Evolutionary conservation across 257 asterid species (phyloP).

Genomic region (Petrea volubilis): DNA sequence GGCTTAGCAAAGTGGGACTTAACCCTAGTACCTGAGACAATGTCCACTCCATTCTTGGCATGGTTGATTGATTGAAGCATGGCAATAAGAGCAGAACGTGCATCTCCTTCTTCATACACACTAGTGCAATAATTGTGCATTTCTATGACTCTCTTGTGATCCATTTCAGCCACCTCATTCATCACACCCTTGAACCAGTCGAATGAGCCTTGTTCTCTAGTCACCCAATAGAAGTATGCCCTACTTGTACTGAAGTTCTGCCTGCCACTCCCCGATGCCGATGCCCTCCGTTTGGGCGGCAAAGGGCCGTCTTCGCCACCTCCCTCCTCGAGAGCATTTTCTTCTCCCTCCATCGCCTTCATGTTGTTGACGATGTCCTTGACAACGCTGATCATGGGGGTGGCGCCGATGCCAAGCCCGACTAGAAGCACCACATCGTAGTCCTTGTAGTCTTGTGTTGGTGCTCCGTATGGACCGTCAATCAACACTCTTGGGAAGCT

Average conservation of each 20-base stretch:
- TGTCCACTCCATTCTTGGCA: conserved; percentile 79
- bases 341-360: conserved; percentile 60
- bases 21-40: conserved; percentile 83
- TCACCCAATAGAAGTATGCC: conserved; percentile 91
- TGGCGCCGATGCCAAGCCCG: conserved; percentile 86
- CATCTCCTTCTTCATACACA: conserved; percentile 89
- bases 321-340: conserved; percentile 47
- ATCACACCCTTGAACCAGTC: conserved; percentile 92
- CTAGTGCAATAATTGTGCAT: conserved; percentile 94
- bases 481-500: conserved; percentile 76
- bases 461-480: conserved; percentile 95
- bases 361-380: conserved; percentile 89
- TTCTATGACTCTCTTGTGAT: conserved; percentile 66
- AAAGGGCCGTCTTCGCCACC: conserved; percentile 1
- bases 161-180: conserved; percentile 86
- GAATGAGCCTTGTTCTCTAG: conserved; percentile 84
- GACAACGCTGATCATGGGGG: conserved; percentile 90
- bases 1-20: conserved; percentile 95
- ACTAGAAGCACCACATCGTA: conserved; percentile 80
- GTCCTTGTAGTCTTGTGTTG: conserved; percentile 95
- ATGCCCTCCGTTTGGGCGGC: conserved; percentile 25
- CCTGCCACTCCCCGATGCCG: conserved; percentile 30
- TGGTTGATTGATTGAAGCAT: conserved; percentile 86
- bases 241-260: conserved; percentile 59
- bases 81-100: conserved; percentile 79